phyloP scores from a whole-genome alignment of 2,329 filamentous ascomycete genomes.

The Drechslerella dactyloides region DNA sequence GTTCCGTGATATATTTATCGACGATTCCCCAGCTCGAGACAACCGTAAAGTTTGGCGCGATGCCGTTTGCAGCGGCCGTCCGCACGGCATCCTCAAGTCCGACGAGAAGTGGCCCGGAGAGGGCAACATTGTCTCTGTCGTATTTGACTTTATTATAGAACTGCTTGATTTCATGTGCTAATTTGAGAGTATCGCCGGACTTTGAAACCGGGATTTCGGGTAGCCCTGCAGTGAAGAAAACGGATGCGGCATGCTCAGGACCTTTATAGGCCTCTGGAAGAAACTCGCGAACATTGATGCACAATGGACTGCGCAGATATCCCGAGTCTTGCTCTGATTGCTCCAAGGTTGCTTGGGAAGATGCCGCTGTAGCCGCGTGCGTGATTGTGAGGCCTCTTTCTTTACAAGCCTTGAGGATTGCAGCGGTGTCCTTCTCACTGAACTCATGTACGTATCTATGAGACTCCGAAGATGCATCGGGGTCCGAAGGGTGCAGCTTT shows the following conservation, averaged over 20 bases:
- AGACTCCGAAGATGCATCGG: not conserved
- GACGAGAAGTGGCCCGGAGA: not conserved
- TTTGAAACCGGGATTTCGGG: slow-evolving; percentile 3
- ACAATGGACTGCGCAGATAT: slow-evolving; percentile 3
- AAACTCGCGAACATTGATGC: slow-evolving; percentile 1
- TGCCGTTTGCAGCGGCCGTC: not conserved
- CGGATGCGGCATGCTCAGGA: slow-evolving; percentile 3
- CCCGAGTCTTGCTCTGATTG: not conserved
- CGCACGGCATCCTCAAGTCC: not conserved
- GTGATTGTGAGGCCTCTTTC: slow-evolving; percentile 9
- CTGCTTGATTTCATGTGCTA: slow-evolving; percentile 12
- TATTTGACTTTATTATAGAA: not conserved
- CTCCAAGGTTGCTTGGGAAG: not conserved
- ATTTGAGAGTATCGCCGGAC: not conserved
- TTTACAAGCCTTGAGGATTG: slow-evolving; percentile 11
- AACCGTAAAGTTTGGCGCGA: not conserved
- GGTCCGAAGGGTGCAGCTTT: not conserved
- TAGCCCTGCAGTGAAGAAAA: slow-evolving; percentile 12
- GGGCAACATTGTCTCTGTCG: slow-evolving; percentile 7
- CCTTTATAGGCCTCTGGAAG: not conserved
- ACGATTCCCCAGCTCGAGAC: slow-evolving; percentile 9
- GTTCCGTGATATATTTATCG: slow-evolving; percentile 16
- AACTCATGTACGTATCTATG: not conserved
- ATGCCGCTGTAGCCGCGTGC: slow-evolving; percentile 6
- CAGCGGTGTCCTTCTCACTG: not conserved